phyloP scores from a whole-genome alignment of 257 asterid species.

The Solanum piurae region DNA sequence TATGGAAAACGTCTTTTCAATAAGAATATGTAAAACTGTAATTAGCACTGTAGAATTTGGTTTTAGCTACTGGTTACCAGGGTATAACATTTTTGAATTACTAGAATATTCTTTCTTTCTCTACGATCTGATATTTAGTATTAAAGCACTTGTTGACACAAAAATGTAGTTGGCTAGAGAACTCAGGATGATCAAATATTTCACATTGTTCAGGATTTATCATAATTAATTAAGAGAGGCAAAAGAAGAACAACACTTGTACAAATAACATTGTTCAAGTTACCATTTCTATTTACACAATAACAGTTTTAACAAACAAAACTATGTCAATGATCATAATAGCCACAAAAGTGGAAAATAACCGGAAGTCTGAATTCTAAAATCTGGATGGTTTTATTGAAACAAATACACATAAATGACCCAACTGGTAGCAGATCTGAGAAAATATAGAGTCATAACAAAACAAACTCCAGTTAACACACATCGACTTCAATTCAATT shows the following conservation, averaged over 20 bases:
- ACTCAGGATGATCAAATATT: background rate
- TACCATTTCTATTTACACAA: background rate
- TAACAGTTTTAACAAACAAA: background rate
- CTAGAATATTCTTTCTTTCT: background rate
- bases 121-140: background rate
- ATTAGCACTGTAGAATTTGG: too few relatives aligned
- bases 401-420: background rate
- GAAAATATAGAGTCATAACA: background rate
- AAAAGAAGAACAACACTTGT: background rate
- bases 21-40: too few relatives aligned
- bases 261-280: background rate
- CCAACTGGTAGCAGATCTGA: background rate
- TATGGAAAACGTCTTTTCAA: too few relatives aligned
- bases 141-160: background rate
- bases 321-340: background rate
- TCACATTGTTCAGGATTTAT: background rate
- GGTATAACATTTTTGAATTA: too few relatives aligned
- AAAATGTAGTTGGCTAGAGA: background rate
- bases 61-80: too few relatives aligned
- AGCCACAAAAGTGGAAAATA: background rate
- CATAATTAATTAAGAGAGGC: background rate
- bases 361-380: background rate
- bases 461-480: background rate
- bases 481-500: background rate
- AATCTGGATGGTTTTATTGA: background rate